These are phyloP conservation scores for Carex pumila DNA, from an alignment of 176 grass and related monocot genomes.

Conservation along the genomic window DNA sequence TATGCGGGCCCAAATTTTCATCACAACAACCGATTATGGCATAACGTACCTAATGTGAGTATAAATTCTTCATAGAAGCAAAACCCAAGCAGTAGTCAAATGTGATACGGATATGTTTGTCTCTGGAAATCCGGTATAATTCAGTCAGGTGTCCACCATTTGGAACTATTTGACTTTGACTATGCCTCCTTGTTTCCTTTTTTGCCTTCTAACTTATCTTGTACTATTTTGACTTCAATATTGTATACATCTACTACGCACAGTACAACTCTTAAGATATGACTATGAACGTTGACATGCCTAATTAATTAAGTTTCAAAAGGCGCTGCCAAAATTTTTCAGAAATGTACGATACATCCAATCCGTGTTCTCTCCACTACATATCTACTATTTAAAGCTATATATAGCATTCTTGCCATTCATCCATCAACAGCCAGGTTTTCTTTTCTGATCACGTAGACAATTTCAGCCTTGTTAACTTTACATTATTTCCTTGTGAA, in stretches of 20 bases:
- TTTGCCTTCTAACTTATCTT: background rate
- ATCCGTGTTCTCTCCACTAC: constrained; percentile 18
- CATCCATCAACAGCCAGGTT: background rate
- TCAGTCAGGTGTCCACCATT: constrained; percentile 22
- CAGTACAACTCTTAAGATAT: background rate
- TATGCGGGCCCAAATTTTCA: background rate
- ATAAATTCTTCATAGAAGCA: background rate
- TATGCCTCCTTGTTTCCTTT: background rate
- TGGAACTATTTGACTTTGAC: constrained; percentile 19
- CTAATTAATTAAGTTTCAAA: constrained; percentile 12
- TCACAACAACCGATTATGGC: background rate
- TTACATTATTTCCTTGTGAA: background rate
- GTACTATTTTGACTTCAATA: background rate
- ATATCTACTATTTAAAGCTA: background rate
- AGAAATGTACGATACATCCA: background rate
- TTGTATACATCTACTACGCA: constrained; percentile 3
- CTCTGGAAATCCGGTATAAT: constrained; percentile 12
- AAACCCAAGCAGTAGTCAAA: background rate
- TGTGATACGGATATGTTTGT: background rate
- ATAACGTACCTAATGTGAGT: background rate
- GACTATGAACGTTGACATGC: background rate
- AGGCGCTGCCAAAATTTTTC: background rate
- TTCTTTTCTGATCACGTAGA: background rate
- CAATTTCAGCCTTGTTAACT: background rate
- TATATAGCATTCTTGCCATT: background rate